A percentile compares a stretch with the other conserved stretches of the same genome.
Evolutionary conservation across 2,329 filamentous ascomycete species (phyloP).

Genomic region (Fusarium newnesense): DNA sequence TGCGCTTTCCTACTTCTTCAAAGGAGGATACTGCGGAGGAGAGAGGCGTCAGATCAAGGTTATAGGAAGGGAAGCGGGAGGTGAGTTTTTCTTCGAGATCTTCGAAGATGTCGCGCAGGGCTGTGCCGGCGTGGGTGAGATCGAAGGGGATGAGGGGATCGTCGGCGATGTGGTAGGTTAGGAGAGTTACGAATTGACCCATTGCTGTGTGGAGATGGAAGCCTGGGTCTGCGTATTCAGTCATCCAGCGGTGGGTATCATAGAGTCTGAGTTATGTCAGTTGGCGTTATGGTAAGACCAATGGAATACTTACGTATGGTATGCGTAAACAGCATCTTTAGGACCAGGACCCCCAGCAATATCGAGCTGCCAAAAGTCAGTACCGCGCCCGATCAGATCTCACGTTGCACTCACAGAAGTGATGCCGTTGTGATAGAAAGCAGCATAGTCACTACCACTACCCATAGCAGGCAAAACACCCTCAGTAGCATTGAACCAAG

Average conservation of each 20-base stretch:
- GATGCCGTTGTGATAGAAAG: slow-evolving; percentile 32
- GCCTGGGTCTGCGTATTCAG: slow-evolving; percentile 60
- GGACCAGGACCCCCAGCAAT: slow-evolving; percentile 29
- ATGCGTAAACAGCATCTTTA: slow-evolving; percentile 22
- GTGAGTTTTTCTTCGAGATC: slow-evolving; percentile 24
- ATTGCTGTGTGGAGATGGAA: slow-evolving; percentile 61
- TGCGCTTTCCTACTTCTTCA: slow-evolving; percentile 6
- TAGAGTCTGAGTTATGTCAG: slow-evolving; percentile 9
- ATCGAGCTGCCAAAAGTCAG: slow-evolving; percentile 11
- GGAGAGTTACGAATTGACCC: slow-evolving; percentile 48
- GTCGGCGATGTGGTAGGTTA: slow-evolving; percentile 32
- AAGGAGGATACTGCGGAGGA: slow-evolving; percentile 10
- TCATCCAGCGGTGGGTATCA: slow-evolving; percentile 61
- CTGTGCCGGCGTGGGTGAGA: slow-evolving; percentile 9
- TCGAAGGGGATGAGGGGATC: slow-evolving; percentile 28
- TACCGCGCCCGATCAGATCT: fast-evolving
- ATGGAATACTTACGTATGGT: neutral
- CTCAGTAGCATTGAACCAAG: slow-evolving; percentile 32
- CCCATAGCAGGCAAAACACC: slow-evolving; percentile 29
- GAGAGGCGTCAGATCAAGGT: neutral
- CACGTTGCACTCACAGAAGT: neutral
- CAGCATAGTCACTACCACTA: slow-evolving; percentile 28
- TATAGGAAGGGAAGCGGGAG: slow-evolving; percentile 6
- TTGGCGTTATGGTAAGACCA: fast-evolving
- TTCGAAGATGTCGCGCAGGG: slow-evolving; percentile 23